Percentiles rank a stretch among this genome's conserved stretches.
Conservation (phyloP, 2,329 filamentous ascomycete species). For the Penicillium sumatraense region DNA sequence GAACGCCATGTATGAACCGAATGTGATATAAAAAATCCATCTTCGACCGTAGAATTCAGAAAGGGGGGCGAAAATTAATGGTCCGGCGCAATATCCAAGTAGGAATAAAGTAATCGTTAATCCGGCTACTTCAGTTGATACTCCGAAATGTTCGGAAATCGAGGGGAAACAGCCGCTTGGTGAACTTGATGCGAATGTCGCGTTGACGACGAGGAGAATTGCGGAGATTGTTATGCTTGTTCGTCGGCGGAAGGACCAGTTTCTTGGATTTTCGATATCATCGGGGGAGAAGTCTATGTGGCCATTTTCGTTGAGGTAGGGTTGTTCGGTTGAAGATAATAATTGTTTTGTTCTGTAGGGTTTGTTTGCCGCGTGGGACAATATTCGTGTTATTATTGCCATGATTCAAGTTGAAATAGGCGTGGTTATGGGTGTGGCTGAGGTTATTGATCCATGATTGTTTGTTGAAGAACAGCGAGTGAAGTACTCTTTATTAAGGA, state of each 20-base stretch:
- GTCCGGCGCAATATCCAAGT: constrained; percentile 66
- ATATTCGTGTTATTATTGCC: constrained; percentile 49
- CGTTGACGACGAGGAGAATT: constrained; percentile 54
- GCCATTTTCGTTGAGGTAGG: constrained; percentile 56
- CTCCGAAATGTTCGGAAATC: constrained; percentile 51
- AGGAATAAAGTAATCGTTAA: constrained; percentile 68
- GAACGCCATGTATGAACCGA: constrained; percentile 46
- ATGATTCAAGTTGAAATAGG: too few relatives aligned
- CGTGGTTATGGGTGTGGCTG: constrained; percentile 39
- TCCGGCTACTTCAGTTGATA: constrained; percentile 54
- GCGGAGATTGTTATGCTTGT: constrained; percentile 17
- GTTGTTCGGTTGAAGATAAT: constrained; percentile 29
- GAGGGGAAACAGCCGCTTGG: constrained; percentile 45
- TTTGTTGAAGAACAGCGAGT: too few relatives aligned
- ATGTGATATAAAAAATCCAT: constrained; percentile 53
- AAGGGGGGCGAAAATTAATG: constrained; percentile 67
- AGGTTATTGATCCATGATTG: neutral
- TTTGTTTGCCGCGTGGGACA: constrained; percentile 59
- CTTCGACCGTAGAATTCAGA: constrained; percentile 65
- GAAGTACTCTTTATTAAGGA: neutral
- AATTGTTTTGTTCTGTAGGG: constrained; percentile 54
- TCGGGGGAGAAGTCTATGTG: constrained; percentile 56
- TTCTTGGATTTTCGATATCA: constrained; percentile 63
- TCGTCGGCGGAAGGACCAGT: constrained; percentile 58
- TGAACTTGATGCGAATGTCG: constrained; percentile 57